Base-by-base conservation (phyloP, 495 filamentous ascomycete genomes). In the Aspergillus cavernicola region DNA sequence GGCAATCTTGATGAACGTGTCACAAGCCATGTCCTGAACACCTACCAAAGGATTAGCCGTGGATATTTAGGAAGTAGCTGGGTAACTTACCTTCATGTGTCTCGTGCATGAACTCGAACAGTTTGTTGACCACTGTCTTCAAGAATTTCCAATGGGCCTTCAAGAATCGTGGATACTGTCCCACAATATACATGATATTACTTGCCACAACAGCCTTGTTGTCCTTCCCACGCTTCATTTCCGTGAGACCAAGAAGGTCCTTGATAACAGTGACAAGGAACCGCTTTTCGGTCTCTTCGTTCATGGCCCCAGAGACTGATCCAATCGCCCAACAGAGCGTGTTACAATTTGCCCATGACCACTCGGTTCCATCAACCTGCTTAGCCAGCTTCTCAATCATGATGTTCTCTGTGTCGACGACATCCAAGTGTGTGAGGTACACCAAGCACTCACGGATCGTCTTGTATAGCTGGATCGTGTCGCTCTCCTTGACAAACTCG, bases 171-270 rank as follows among this genome's bases (percentile, higher is more conserved):
- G 93, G 93, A 65, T 98, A 98, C 66, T 98, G 93, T 29, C 93
- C 93, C 51, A 98, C 93, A 68, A 98, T 98, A 65, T 98, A 98
- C 93, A 98, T 98, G 70, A 98, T 98, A 71, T 98, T 98, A 73
- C 91, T 96, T 58, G 93, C 93, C 44, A 98, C 93, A 2, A 98
- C 95, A 18, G 93, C 93, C 67, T 98, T 98, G 78, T 98, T 98
- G 72, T 98, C 93, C 63, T 98, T 98, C 36, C 93, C 93, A 42
- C 95, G 87, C 73, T 98, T 97, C 89, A 96, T 95, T 71, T 98
- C 93, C 0, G 93, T 98, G 44, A 98, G 78, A 0, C 95, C 93
- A n/a, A 98, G 85, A 13, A 98, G 82, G 67, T 98, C 93, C 71
- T 98, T 98, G 62, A 98, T 98, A 32, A 98, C 93, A 4, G 92